Conservation (phyloP, 495 filamentous ascomycete species). For the Glarea lozoyensis region DNA sequence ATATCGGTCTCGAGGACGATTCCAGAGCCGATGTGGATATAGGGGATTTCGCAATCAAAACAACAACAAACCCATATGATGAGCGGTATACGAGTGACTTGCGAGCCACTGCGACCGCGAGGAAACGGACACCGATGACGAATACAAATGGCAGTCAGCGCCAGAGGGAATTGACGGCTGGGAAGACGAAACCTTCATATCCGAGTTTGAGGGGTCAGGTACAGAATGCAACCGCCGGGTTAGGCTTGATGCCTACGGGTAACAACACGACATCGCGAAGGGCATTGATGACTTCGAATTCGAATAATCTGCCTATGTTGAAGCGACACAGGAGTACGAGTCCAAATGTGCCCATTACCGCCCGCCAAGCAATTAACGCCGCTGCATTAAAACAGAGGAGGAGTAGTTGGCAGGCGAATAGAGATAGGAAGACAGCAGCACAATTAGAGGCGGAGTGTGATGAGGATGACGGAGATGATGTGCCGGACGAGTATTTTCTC, state of each 20-base stretch:
- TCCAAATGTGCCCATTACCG: slow-evolving; percentile 13
- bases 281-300: slow-evolving; percentile 18
- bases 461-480: slow-evolving; percentile 71
- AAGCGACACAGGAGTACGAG: slow-evolving; percentile 21
- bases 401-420: slow-evolving; percentile 61
- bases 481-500: slow-evolving; percentile 83
- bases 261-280: slow-evolving; percentile 20
- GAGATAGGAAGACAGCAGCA: slow-evolving; percentile 61
- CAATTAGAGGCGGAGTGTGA: slow-evolving; percentile 83
- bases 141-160: slow-evolving; percentile 12
- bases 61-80: slow-evolving; percentile 32
- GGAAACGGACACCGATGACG: slow-evolving; percentile 18
- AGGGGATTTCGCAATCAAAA: slow-evolving; percentile 38
- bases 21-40: slow-evolving; percentile 26
- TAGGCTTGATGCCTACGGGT: slow-evolving; percentile 16
- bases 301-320: slow-evolving; percentile 13
- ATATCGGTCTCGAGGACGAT: slow-evolving; percentile 80
- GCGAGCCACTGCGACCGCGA: slow-evolving; percentile 18
- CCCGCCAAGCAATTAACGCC: slow-evolving; percentile 29
- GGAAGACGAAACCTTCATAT: slow-evolving; percentile 16
- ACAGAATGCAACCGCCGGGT: slow-evolving; percentile 12
- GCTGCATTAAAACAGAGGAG: slow-evolving; percentile 36
- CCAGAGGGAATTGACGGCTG: slow-evolving; percentile 24
- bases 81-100: slow-evolving; percentile 30
- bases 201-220: slow-evolving; percentile 16